Evolutionary conservation across 2,329 filamentous ascomycete species (phyloP).

Genomic region (Fusarium redolens): DNA sequence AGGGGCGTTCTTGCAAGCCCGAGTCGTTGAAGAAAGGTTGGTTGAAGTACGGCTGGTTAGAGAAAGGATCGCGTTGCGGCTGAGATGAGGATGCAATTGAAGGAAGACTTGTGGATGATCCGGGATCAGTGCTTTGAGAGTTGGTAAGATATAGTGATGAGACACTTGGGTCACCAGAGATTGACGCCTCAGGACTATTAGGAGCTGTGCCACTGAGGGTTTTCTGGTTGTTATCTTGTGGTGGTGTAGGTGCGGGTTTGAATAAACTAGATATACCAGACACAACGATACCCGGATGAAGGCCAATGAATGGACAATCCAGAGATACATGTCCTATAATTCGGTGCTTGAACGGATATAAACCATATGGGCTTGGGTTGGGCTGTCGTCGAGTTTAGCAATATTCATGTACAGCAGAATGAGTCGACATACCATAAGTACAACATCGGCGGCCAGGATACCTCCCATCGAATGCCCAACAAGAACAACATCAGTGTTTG

Average conservation of each 20-base stretch:
- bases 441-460: conserved; percentile 82
- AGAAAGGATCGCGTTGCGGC: conserved; percentile 66
- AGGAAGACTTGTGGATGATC: conserved; percentile 32
- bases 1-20: conserved; percentile 73
- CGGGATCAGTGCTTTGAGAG: conserved; percentile 28
- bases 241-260: conserved; percentile 54
- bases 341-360: conserved; percentile 71
- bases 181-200: conserved; percentile 8
- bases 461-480: conserved; percentile 93
- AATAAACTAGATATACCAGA: conserved; percentile 86
- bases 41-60: conserved; percentile 80
- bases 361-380: conserved; percentile 48
- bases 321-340: conserved; percentile 85
- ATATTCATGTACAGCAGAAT: not conserved
- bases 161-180: conserved; percentile 15
- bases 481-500: conserved; percentile 81
- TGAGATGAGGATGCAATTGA: conserved; percentile 34
- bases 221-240: conserved; percentile 19
- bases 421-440: conserved; percentile 64
- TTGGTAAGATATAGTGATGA: conserved; percentile 37
- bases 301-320: conserved; percentile 87
- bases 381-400: conserved; percentile 39
- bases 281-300: conserved; percentile 89
- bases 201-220: not conserved
- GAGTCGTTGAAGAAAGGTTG: conserved; percentile 81